Evolutionary conservation across 371 early-diverging fungal genomes (phyloP).

Genomic region (Amoeboaphelidium protococcarum): DNA sequence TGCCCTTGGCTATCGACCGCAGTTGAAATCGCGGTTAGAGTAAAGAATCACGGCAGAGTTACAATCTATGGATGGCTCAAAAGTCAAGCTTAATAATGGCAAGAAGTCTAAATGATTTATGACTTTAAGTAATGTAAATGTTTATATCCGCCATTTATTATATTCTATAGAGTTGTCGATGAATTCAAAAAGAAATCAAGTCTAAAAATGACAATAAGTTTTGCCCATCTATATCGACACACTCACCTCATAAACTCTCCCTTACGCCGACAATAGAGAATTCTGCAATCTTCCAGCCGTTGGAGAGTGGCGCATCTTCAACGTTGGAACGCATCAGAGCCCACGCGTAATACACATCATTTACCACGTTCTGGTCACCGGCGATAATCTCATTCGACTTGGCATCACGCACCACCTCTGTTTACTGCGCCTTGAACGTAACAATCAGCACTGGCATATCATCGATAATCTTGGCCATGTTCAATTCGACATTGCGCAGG

Average conservation of each 20-base stretch:
- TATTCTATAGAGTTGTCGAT: no score
- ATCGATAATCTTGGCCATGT: slow-evolving; percentile 59
- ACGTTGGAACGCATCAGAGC: not conserved
- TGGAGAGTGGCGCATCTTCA: not conserved
- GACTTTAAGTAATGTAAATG: no score
- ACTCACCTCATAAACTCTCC: slow-evolving; percentile 9
- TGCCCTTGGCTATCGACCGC: slow-evolving; percentile 42
- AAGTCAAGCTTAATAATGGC: slow-evolving; percentile 4
- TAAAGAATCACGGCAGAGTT: slow-evolving; percentile 28
- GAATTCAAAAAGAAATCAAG: no score
- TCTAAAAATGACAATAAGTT: no score
- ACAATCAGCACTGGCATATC: slow-evolving; percentile 58
- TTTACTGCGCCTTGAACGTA: slow-evolving; percentile 76
- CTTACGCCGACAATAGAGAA: not conserved
- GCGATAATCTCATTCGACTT: slow-evolving; percentile 11
- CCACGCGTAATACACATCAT: not conserved
- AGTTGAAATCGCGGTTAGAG: slow-evolving; percentile 30
- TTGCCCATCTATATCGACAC: no score
- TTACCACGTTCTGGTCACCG: not conserved
- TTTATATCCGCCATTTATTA: no score
- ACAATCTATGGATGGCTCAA: slow-evolving; percentile 16
- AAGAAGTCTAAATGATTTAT: slow-evolving; percentile 1
- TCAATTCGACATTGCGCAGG: slow-evolving; percentile 57
- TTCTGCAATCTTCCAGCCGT: not conserved
- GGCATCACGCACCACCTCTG: not conserved